phyloP scores from a whole-genome alignment of 257 asterid species.

The Solanum chaucha region DNA sequence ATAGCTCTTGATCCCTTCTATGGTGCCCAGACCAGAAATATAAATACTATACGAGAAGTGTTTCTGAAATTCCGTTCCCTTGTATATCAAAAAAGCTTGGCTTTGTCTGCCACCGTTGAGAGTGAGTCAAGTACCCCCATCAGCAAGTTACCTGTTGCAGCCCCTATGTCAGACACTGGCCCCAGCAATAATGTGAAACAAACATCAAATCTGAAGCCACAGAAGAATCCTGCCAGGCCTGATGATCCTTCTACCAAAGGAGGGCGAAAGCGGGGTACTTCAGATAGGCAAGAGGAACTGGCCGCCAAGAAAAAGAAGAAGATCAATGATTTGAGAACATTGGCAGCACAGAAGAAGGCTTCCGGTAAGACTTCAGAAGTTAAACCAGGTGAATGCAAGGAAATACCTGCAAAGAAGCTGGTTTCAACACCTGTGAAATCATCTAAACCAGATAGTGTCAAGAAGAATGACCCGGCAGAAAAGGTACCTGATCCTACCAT shows the following conservation, averaged over 20 bases:
- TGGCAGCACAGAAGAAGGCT: constrained; percentile 43
- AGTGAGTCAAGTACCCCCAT: constrained; percentile 33
- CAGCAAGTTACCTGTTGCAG: constrained; percentile 11
- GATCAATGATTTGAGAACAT: constrained; percentile 29
- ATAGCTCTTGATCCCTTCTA: constrained; percentile 72
- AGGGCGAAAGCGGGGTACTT: constrained; percentile 65
- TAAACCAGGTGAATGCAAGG: constrained; percentile 32
- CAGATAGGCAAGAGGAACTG: constrained; percentile 52
- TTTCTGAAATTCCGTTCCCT: constrained; percentile 65
- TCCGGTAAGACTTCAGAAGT: constrained; percentile 30
- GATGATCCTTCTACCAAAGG: constrained; percentile 68
- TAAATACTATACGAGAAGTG: constrained; percentile 18
- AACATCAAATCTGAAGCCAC: constrained; percentile 27
- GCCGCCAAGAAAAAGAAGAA: constrained; percentile 47
- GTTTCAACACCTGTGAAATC: constrained; percentile 17
- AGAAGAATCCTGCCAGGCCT: constrained; percentile 34
- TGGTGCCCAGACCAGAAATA: constrained; percentile 30
- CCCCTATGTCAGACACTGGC: constrained; percentile 4
- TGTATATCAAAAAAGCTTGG: constrained; percentile 78
- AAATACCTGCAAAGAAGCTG: constrained; percentile 7
- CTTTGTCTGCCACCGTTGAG: constrained; percentile 25
- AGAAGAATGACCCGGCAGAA: constrained; percentile 24
- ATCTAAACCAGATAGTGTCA: constrained; percentile 39
- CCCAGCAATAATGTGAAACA: constrained; percentile 27
- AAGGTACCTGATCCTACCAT: constrained; percentile 51